Base-by-base conservation (phyloP, 257 asterid species). In the Fraxinus excelsior region DNA sequence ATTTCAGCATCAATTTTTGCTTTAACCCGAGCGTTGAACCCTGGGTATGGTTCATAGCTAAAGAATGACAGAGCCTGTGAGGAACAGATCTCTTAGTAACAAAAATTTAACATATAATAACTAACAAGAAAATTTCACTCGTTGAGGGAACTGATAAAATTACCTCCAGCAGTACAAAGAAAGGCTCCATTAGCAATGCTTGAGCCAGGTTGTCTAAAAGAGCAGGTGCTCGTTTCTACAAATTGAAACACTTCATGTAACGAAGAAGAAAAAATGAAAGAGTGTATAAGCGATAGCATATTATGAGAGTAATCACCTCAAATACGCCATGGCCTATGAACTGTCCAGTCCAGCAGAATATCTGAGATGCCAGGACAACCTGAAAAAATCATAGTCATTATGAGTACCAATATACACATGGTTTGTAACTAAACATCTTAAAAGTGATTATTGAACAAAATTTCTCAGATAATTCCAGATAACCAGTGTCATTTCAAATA, bases 221-320 rank as follows among this genome's bases (percentile, higher is more conserved):
- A n/a, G 99, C 98, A 62, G 99, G 99, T 9, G 99, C 99, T 58
- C 98, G 97, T 72, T 91, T 96, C 99, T 96, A 80, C 81, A 81
- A 71, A 76, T 37, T 14, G 40, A 56, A 64, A 8, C 49, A 71
- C 8, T 13, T 56, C 71, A 73, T 32, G 60, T 75, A 21, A 76
- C 16, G 49, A 68, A 11, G 11, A 76, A n/a, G 34, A 25, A 69
- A 78, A 5, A 58, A 65, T 5, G 14, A 14, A 62, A 51, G 53
- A 49, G 65, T 19, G 11, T 5, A 9, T 31, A 16, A 64, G 18
- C 37, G 18, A 28, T 3, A 53, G 64, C 25, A 35, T 19, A 2
- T 68, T 3, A 75, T 70, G 75, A 0, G 32, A 74, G 72, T 58
- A 49, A 79, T 84, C 69, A 93, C 99, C 97, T 96, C 99, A 81